Evolutionary conservation across 495 filamentous ascomycete genomes (phyloP).

Genomic region (Xeromyces bisporus): DNA sequence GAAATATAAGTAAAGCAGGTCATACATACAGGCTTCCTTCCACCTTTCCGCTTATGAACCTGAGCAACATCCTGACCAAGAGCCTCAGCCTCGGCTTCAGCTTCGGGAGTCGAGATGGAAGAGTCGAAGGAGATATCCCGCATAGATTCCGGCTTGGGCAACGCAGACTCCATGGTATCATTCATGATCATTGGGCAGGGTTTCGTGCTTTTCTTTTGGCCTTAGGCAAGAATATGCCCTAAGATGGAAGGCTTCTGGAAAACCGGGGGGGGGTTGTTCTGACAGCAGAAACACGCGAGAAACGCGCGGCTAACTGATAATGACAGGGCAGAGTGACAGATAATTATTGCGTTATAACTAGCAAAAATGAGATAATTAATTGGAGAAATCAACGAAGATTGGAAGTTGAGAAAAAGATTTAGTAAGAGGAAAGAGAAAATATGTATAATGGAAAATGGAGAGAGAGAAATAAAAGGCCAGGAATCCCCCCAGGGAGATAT

Average conservation of each 20-base stretch:
- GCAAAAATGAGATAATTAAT: slow-evolving; percentile 21
- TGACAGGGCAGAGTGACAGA: slow-evolving; percentile 18
- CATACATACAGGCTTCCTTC: slow-evolving; percentile 90
- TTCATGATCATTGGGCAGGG: slow-evolving; percentile 23
- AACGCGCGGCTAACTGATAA: slow-evolving; percentile 31
- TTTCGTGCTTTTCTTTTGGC: too few species aligned
- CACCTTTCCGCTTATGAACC: slow-evolving; percentile 85
- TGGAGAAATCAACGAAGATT: slow-evolving; percentile 16
- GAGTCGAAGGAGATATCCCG: slow-evolving; percentile 34
- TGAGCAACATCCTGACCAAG: slow-evolving; percentile 40
- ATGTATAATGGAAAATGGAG: background rate
- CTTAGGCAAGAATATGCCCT: slow-evolving; percentile 1
- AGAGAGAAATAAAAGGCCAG: slow-evolving; percentile 3
- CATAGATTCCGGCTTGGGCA: slow-evolving; percentile 30
- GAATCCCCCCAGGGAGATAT: slow-evolving; percentile 2
- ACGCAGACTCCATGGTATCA: slow-evolving; percentile 23
- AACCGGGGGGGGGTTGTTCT: slow-evolving; percentile 7
- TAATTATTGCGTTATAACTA: slow-evolving; percentile 15
- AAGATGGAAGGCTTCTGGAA: background rate
- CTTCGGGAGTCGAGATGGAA: slow-evolving; percentile 37
- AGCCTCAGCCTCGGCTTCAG: slow-evolving; percentile 39
- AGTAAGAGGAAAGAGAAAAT: slow-evolving; percentile 19
- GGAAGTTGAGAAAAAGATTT: slow-evolving; percentile 34
- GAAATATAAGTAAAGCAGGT: too few species aligned
- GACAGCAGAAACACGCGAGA: slow-evolving; percentile 29